Base-by-base conservation (phyloP, 2,329 filamentous ascomycete species). In the Pestalotiopsis sp. region DNA sequence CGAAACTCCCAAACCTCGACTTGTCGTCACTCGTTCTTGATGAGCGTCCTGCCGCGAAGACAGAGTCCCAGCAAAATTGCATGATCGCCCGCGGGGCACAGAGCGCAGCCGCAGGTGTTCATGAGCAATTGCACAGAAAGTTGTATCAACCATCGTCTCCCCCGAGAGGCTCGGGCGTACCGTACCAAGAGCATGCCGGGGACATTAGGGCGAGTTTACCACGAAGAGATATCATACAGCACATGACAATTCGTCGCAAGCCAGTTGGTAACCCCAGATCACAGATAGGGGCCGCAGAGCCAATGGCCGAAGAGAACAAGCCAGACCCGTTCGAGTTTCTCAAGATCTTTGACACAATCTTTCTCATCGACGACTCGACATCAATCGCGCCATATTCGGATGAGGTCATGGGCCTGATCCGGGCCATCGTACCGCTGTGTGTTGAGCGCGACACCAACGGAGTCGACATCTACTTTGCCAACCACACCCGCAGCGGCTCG, bases 381-480 rank as follows among this genome's bases (percentile, higher is more conserved):
- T 90, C 87, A 69, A 94, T 94, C 92, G 81, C 83, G 7, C 75
- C 80, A 25, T 85, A 85, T 39, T 94, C 92, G 92, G 79, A 81
- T 27, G 89, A 93, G 75, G 90, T 91, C 0, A 81, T 83, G 23
- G 81, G 84, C 58, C 89, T 92, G 1, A 83, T 94, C 3, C 81
- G 85, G 25, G 84, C 86, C 12, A 91, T 94, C 72, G 86, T 90
- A 0, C 90, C 91, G 0, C 89, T 93, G 74, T 92, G 91, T 79
- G 91, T 89, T 0, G 76, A 83, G 14, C 86, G 90, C 76, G 92
- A 93, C 75, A 77, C 79, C 1, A 88, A 93, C 76, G 92, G 92
- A 7, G 89, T 94, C 71, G 91, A 94, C 74, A 85, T 93, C 71
- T 90, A 88, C 81, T 94, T 94, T 77, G 81, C 93, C 20, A 93